Evolutionary conservation across 345 rosid species (phyloP).

Genomic region (thale cress (Arabidopsis thaliana)): TAIR10.1 NC_003070.9:17791501-17792000

Average conservation of each 20-base stretch:
- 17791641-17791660: slow-evolving; percentile 91
- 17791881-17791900: slow-evolving; percentile 77
- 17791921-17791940: slow-evolving; percentile 93
- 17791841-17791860: slow-evolving; percentile 49
- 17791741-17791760: slow-evolving; percentile 48
- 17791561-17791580: slow-evolving; percentile 60
- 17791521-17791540: slow-evolving; percentile 96
- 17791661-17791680: slow-evolving; percentile 66
- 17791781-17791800: slow-evolving; percentile 87
- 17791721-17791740: neutral
- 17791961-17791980: neutral
- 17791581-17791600: slow-evolving; percentile 61
- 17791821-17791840: slow-evolving; percentile 57
- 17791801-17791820: slow-evolving; percentile 78
- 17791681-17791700: neutral
- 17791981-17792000: neutral
- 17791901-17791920: slow-evolving; percentile 74
- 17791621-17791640: slow-evolving; percentile 93
- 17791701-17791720: neutral
- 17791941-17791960: slow-evolving; percentile 26
- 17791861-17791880: slow-evolving; percentile 68
- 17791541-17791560: slow-evolving; percentile 74
- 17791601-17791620: slow-evolving; percentile 69
- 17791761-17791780: slow-evolving; percentile 80
- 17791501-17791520: slow-evolving; percentile 70